Evolutionary conservation across 2,329 filamentous ascomycete genomes (phyloP).

Genomic region (Diplocarpon rosae): DNA sequence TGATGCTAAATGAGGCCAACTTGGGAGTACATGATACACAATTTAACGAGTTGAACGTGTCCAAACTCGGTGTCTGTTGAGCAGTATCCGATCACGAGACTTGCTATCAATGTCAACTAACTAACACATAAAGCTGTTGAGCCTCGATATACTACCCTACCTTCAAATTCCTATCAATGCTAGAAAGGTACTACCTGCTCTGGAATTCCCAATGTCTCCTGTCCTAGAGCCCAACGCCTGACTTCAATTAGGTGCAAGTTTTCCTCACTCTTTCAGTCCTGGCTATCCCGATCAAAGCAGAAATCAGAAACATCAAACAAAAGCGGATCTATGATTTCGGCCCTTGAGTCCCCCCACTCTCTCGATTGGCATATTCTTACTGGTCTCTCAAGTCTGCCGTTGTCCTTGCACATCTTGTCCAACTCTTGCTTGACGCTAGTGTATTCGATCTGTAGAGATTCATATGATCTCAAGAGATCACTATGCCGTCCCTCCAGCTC

Average conservation of each 20-base stretch:
- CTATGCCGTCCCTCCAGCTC: slow-evolving; percentile 45
- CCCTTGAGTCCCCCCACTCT: slow-evolving; percentile 18
- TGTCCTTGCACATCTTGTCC: slow-evolving; percentile 21
- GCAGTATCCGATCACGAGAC: too few relatives aligned
- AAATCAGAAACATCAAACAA: slow-evolving; percentile 27
- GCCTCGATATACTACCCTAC: not conserved
- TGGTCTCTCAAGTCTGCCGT: slow-evolving; percentile 1
- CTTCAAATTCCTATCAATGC: not conserved
- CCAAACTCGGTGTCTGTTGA: too few relatives aligned
- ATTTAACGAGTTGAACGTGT: too few relatives aligned
- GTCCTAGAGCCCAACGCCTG: slow-evolving; percentile 9
- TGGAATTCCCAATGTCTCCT: not conserved
- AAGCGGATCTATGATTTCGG: slow-evolving; percentile 22
- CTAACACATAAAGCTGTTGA: too few relatives aligned
- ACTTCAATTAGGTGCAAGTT: not conserved
- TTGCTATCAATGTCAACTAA: too few relatives aligned
- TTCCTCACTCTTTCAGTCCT: slow-evolving; percentile 8
- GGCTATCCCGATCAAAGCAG: slow-evolving; percentile 23
- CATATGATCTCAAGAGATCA: slow-evolving; percentile 42
- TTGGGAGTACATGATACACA: too few relatives aligned
- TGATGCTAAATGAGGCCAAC: too few relatives aligned
- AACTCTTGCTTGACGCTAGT: slow-evolving; percentile 25
- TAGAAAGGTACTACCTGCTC: not conserved
- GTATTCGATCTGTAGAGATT: slow-evolving; percentile 33
- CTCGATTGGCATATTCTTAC: slow-evolving; percentile 11